Evolutionary conservation across 805 yeast genomes (phyloP).

Genomic region (Starmerella vaccinii): DNA sequence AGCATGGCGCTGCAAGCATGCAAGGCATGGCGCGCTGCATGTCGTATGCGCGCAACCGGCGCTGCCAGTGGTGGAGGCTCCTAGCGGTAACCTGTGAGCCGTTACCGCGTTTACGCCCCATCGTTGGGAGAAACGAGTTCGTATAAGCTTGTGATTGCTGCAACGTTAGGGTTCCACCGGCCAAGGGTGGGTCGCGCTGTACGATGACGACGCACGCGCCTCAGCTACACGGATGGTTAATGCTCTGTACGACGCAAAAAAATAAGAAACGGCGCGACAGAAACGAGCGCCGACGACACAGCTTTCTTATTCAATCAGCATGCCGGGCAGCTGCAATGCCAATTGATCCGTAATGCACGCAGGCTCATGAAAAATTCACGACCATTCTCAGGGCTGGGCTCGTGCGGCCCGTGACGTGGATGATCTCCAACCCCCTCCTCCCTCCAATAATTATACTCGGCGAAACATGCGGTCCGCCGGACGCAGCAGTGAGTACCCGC

Average conservation of each 20-base stretch:
- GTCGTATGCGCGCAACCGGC: constrained; percentile 9
- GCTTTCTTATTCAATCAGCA: no score
- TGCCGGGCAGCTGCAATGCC: no score
- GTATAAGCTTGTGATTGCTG: not conserved
- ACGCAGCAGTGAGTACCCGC: no score
- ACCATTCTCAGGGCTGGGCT: no score
- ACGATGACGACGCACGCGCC: constrained; percentile 1
- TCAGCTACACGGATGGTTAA: not conserved
- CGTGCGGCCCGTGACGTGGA: no score
- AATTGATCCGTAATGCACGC: no score
- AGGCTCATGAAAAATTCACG: no score
- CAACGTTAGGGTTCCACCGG: not conserved
- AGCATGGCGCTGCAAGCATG: not conserved
- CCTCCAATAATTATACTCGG: no score
- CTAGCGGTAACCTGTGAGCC: not conserved
- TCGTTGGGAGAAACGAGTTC: constrained; percentile 5
- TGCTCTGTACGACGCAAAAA: not conserved
- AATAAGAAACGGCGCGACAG: no score
- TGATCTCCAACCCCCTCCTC: no score
- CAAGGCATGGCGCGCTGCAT: constrained; percentile 2
- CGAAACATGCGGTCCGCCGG: no score
- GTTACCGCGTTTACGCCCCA: not conserved
- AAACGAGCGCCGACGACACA: no score
- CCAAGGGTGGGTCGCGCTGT: constrained; percentile 1
- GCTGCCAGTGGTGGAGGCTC: not conserved